Conservation (phyloP, 768 basidiomycete species). For the Galerina marginata region DNA sequence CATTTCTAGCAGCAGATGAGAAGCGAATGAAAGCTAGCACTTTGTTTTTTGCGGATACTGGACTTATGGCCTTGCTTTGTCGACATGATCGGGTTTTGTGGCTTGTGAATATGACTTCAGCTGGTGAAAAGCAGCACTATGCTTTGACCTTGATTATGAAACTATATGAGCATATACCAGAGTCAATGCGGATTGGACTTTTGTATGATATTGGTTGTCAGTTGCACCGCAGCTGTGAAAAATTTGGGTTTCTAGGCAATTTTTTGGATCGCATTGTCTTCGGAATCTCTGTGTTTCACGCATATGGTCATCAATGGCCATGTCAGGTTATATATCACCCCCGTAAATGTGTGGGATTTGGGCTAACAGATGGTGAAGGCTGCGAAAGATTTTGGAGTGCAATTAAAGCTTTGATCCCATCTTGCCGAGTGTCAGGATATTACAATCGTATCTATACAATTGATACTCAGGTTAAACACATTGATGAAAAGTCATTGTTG, state of each 20-base stretch:
- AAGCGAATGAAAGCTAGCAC: not conserved
- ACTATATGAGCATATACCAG: not conserved
- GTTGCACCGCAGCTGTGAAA: constrained; percentile 30
- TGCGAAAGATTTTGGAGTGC: not conserved
- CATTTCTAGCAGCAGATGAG: not conserved
- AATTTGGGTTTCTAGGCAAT: constrained; percentile 30
- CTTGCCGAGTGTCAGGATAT: constrained; percentile 7
- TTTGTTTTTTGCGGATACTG: not conserved
- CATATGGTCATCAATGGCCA: constrained; percentile 43
- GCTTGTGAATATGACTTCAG: too few relatives aligned
- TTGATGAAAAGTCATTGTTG: constrained; percentile 7
- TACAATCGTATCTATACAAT: constrained; percentile 14
- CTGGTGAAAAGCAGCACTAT: too few relatives aligned
- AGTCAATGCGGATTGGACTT: constrained; percentile 18
- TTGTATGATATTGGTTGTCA: constrained; percentile 44
- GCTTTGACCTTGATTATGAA: not conserved
- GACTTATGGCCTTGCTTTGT: not conserved
- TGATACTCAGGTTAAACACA: constrained; percentile 15
- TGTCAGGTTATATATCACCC: constrained; percentile 43
- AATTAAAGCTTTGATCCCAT: not conserved
- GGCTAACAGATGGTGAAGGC: not conserved
- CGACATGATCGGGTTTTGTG: not conserved
- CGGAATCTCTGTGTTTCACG: constrained; percentile 42
- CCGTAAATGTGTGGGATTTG: not conserved
- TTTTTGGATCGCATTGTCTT: constrained; percentile 29